Evolutionary conservation across 2,329 filamentous ascomycete species (phyloP), one percentile per base, ranked within the genome.

Genomic region (Beauveria sp.): DNA sequence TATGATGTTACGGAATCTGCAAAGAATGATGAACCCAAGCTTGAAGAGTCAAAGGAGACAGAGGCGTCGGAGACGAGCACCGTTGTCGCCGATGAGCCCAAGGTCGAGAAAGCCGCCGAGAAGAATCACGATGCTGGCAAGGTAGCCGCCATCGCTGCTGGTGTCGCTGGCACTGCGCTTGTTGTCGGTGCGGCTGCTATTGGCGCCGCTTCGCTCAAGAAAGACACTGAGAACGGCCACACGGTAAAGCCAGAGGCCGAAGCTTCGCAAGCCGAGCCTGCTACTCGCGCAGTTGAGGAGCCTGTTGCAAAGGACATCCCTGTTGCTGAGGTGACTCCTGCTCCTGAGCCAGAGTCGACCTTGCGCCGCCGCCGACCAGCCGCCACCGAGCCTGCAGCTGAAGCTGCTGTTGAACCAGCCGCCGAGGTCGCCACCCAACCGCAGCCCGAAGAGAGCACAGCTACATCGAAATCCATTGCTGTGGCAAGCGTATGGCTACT

Each of bases 31-130:
- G 43, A 51, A 24, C 3, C 18, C 14, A 24, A 58, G 42, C 18
- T 47, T 28, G 54, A 62, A 51, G 61, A 58, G 54, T 52, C 59
- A 46, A 57, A 61, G 46, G 59, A 56, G 53, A 40, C 59, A 45
- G 59, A 56, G 45, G 24, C 52, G 40, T 57, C 54, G 20, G 60
- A 58, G 43, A 57, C 47, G 20, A 62, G 53, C 46, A 57, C 60
- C 38, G 54, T 58, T 18, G 60, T 62, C n/a, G 53, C 53, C 43
- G 60, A 57, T 1, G 61, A 58, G 50, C 40, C 47, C 55, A 58
- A 59, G 55, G 47, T 38, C 43, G 61, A 49, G 49, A 47, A 58
- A 24, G 3, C 49, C 14, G 24, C 6, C 28, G 54, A 59, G 12
- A 54, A 54, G 20, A 43, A 53, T 49, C 38, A 53, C 10, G 26